Evolutionary conservation across 768 basidiomycete genomes (phyloP).

Genomic region (Rubroboletus pulcherrimus): DNA sequence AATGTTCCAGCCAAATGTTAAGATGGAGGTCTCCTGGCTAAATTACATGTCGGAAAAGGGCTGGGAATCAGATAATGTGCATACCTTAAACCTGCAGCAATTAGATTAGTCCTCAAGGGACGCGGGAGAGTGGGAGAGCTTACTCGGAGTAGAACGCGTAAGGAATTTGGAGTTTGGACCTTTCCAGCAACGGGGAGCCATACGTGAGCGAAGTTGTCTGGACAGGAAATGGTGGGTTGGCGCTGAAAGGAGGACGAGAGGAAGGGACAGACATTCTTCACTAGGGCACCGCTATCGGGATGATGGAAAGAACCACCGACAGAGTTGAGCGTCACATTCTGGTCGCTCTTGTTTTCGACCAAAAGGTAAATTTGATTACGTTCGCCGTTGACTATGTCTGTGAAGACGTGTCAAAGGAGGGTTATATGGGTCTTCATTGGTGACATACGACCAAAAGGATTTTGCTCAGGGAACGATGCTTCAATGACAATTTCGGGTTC

Average conservation of each 20-base stretch:
- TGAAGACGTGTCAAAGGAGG: slow-evolving; percentile 8
- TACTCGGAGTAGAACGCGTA: slow-evolving; percentile 82
- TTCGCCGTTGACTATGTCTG: slow-evolving; percentile 83
- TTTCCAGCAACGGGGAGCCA: slow-evolving; percentile 48
- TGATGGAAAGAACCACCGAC: slow-evolving; percentile 68
- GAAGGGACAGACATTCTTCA: slow-evolving; percentile 64
- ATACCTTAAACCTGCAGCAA: slow-evolving; percentile 57
- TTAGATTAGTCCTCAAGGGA: slow-evolving; percentile 1
- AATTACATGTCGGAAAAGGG: slow-evolving; percentile 1
- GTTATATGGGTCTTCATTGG: background rate
- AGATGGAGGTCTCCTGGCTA: slow-evolving; percentile 76
- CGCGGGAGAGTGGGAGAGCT: slow-evolving; percentile 27
- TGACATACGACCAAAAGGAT: slow-evolving; percentile 72
- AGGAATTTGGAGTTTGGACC: slow-evolving; percentile 60
- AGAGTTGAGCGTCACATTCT: slow-evolving; percentile 63
- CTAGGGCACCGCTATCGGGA: slow-evolving; percentile 54
- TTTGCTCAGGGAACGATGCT: slow-evolving; percentile 65
- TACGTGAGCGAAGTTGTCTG: slow-evolving; percentile 61
- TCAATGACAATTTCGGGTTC: slow-evolving; percentile 53
- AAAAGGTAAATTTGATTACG: slow-evolving; percentile 61
- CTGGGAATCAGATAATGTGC: background rate
- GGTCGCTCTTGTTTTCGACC: slow-evolving; percentile 73
- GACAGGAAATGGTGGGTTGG: background rate
- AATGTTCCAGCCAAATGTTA: slow-evolving; percentile 73
- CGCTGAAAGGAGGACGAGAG: background rate